Evolutionary conservation across 306 rosid genomes (phyloP).

Genomic region (Pueraria montana): DNA sequence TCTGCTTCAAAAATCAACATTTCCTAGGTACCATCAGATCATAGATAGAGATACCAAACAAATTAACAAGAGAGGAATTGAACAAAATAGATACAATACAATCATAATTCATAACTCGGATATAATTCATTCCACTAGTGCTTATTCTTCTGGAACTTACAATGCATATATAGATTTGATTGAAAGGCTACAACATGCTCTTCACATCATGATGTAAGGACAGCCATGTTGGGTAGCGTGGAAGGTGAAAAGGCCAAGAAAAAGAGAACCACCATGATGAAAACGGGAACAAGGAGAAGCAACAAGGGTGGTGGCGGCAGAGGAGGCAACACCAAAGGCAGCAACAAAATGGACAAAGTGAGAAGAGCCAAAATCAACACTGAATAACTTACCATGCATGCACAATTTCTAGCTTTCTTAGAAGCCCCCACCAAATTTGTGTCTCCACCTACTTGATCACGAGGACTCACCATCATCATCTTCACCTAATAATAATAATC

Average conservation of each 20-base stretch:
- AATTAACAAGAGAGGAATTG: neutral
- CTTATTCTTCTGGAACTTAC: slow-evolving; percentile 9
- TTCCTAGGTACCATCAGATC: neutral
- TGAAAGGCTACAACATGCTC: neutral
- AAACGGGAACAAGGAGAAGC: slow-evolving; percentile 67
- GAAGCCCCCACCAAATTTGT: neutral
- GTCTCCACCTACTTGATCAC: neutral
- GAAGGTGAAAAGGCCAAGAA: slow-evolving; percentile 67
- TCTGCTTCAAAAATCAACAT: neutral
- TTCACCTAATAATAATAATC: neutral
- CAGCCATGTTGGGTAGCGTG: slow-evolving; percentile 45
- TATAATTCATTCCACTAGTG: neutral
- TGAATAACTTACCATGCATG: slow-evolving; percentile 61
- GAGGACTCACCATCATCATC: slow-evolving; percentile 26
- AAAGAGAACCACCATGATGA: slow-evolving; percentile 61
- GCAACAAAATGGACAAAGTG: slow-evolving; percentile 58
- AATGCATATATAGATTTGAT: slow-evolving; percentile 17
- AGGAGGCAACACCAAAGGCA: slow-evolving; percentile 79
- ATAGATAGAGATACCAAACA: neutral
- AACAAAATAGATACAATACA: neutral
- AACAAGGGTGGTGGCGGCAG: slow-evolving; percentile 78
- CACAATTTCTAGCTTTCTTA: neutral
- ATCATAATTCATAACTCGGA: neutral
- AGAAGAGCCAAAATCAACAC: slow-evolving; percentile 58
- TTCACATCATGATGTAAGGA: slow-evolving; percentile 10